These are phyloP conservation scores for Fusarium guadeloupense DNA, from an alignment of 2,329 filamentous ascomycete genomes.

Conservation along the genomic window DNA sequence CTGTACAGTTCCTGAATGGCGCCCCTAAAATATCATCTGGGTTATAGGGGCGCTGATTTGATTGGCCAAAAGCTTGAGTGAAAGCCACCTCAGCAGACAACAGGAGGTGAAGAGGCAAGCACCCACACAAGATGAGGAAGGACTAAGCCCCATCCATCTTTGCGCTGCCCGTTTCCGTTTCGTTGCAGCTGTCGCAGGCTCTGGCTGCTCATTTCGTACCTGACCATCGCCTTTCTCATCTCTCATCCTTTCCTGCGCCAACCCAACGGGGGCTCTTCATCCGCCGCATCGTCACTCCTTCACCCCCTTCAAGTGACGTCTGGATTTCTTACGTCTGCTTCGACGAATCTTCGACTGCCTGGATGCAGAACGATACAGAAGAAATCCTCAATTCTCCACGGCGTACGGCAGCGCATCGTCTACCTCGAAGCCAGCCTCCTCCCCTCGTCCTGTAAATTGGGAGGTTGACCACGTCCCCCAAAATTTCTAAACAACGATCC, in stretches of 20 bases:
- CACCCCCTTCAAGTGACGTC: conserved; percentile 21
- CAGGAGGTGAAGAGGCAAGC: conserved; percentile 21
- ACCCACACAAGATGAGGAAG: conserved; percentile 23
- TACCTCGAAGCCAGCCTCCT: conserved; percentile 38
- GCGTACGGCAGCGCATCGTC: conserved; percentile 35
- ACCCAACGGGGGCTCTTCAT: conserved; percentile 32
- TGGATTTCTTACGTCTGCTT: conserved; percentile 10
- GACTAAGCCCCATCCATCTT: conserved; percentile 32
- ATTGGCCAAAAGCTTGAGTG: conserved; percentile 33
- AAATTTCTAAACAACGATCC: conserved; percentile 44
- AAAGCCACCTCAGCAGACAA: conserved; percentile 22
- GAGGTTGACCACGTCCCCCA: conserved; percentile 46
- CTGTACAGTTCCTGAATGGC: conserved; percentile 25
- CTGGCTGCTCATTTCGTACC: conserved; percentile 28
- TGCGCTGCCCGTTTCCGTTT: conserved; percentile 20
- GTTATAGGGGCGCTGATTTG: conserved; percentile 17
- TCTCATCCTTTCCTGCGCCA: conserved; percentile 32
- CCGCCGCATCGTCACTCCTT: conserved; percentile 35
- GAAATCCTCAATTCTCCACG: conserved; percentile 27
- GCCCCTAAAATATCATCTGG: conserved; percentile 41
- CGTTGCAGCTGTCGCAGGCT: conserved; percentile 32
- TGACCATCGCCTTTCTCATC: conserved; percentile 36
- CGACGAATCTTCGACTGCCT: conserved; percentile 16
- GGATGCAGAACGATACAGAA: conserved; percentile 32
- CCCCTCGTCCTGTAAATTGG: conserved; percentile 44